Percentiles rank a stretch among this genome's conserved stretches.
phyloP scores from a whole-genome alignment of 352 stramenopile genomes.

The Phytophthora fragariaefolia region DNA sequence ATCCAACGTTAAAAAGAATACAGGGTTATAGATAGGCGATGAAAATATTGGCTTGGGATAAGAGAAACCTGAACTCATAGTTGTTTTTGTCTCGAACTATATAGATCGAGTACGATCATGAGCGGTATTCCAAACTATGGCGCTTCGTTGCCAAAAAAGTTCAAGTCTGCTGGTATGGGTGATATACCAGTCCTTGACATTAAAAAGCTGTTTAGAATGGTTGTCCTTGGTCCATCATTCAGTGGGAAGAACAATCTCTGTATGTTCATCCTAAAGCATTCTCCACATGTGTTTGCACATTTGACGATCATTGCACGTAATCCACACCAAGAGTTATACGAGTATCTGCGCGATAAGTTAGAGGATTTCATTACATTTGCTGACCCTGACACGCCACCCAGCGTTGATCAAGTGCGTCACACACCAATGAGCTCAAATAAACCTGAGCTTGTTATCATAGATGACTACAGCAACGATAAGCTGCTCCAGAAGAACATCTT shows the following conservation, averaged over 20 bases:
- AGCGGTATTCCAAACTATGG: neutral
- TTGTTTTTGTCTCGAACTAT: neutral
- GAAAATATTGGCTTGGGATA: neutral
- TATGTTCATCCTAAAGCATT: too few relatives aligned
- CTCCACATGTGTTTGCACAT: too few relatives aligned
- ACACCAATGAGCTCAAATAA: neutral
- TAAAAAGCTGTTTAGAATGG: too few relatives aligned
- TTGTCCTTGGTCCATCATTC: too few relatives aligned
- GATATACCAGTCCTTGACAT: too few relatives aligned
- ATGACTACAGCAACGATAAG: neutral
- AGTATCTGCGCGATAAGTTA: neutral
- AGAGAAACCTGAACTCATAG: neutral
- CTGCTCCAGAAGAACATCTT: constrained; percentile 18
- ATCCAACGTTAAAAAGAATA: neutral
- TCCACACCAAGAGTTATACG: neutral
- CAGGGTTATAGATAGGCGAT: neutral
- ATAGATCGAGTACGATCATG: constrained; percentile 1
- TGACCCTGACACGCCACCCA: neutral
- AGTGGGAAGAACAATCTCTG: too few relatives aligned
- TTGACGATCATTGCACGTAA: neutral
- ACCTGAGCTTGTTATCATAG: neutral
- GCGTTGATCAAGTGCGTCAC: neutral
- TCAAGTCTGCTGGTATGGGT: neutral
- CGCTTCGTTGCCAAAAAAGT: neutral
- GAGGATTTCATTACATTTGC: constrained; percentile 9